Conservation (phyloP, 805 yeast species). For the Starmera dryadoides region DNA sequence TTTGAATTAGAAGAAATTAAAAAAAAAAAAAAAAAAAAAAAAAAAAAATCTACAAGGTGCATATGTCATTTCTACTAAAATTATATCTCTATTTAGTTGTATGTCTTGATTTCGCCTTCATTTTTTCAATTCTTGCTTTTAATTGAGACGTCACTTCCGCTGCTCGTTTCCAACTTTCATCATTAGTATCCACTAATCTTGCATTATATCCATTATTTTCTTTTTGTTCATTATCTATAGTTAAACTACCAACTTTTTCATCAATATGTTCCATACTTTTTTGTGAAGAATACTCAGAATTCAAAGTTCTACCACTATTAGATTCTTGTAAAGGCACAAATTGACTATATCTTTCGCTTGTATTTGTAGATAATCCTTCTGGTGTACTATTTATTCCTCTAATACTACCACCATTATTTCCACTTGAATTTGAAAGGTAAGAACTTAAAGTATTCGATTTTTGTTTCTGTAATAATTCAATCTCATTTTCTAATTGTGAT, state of each 20-base stretch:
- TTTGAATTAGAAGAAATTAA: no score
- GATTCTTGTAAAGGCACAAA: constrained; percentile 4
- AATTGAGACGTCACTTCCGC: constrained; percentile 84
- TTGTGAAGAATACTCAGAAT: constrained; percentile 1
- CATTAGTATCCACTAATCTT: constrained; percentile 34
- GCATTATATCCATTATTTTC: constrained; percentile 9
- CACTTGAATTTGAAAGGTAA: not conserved
- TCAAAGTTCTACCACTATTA: not conserved
- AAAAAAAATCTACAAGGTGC: no score
- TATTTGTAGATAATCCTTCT: no score
- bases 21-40: no score
- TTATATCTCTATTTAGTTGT: not conserved
- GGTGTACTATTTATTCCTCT: no score
- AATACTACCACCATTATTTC: not conserved
- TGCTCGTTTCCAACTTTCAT: constrained; percentile 79
- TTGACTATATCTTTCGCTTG: not conserved
- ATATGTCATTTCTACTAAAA: no score
- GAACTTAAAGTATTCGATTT: constrained; percentile 1
- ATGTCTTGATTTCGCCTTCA: constrained; percentile 57
- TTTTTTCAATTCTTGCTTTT: constrained; percentile 80
- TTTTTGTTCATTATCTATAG: constrained; percentile 21
- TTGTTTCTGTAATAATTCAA: constrained; percentile 28
- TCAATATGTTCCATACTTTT: constrained; percentile 15
- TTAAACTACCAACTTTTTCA: constrained; percentile 19
- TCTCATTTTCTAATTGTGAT: constrained; percentile 44